Conservation (phyloP, 177 flowering plant genomes). For the Tripterygium wilfordii region DNA sequence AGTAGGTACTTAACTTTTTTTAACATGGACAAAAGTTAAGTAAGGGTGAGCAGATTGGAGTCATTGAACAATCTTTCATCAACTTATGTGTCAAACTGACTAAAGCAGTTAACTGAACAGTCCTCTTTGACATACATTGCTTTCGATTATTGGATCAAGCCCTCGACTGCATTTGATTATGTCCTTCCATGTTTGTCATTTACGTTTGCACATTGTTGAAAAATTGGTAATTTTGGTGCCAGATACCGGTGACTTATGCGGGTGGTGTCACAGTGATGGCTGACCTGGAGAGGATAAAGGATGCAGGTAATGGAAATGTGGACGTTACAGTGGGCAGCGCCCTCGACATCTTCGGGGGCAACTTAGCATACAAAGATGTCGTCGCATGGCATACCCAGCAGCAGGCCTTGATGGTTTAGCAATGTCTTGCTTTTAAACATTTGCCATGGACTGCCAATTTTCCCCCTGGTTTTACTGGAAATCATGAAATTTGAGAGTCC, state of each 20-base stretch:
- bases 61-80: no score
- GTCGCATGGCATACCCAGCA: slow-evolving; percentile 69
- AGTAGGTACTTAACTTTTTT: no score
- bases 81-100: no score
- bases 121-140: no score
- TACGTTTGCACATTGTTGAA: slow-evolving; percentile 2
- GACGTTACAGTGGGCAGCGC: slow-evolving; percentile 94
- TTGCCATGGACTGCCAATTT: no score
- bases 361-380: slow-evolving; percentile 62
- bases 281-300: slow-evolving; percentile 72
- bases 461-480: no score
- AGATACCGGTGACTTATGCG: slow-evolving; percentile 93
- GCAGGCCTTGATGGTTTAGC: slow-evolving; percentile 25
- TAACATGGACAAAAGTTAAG: no score
- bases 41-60: no score
- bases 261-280: slow-evolving; percentile 76
- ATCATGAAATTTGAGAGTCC: no score
- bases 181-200: neutral
- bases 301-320: slow-evolving; percentile 57
- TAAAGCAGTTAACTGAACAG: no score
- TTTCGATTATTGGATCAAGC: neutral
- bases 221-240: slow-evolving; percentile 10
- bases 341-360: slow-evolving; percentile 80
- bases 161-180: neutral
- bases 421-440: no score